These are phyloP conservation scores for Pseudocercospora fuligena DNA, from an alignment of 2,329 filamentous ascomycete genomes.

Conservation along the genomic window DNA sequence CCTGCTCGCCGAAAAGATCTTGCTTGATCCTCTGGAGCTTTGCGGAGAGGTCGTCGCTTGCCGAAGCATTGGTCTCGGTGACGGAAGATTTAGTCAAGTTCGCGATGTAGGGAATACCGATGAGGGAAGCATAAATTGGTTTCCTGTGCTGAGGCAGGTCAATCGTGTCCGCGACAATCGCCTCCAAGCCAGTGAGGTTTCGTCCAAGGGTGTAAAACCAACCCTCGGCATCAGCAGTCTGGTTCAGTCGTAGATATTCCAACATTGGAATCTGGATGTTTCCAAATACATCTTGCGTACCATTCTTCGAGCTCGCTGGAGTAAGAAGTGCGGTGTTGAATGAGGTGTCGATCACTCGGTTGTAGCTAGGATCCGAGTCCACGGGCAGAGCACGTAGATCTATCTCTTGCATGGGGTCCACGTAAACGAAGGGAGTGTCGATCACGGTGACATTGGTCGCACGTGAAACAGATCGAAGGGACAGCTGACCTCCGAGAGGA, in stretches of 20 bases:
- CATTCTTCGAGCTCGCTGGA: conserved; percentile 19
- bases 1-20: conserved; percentile 6
- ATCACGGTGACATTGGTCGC: conserved; percentile 7
- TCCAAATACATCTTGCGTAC: conserved; percentile 24
- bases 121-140: not conserved
- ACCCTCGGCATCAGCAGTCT: conserved; percentile 18
- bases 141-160: not conserved
- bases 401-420: conserved; percentile 10
- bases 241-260: conserved; percentile 14
- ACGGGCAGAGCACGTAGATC: conserved; percentile 8
- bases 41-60: not conserved
- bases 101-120: conserved; percentile 6
- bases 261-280: conserved; percentile 28
- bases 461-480: conserved; percentile 17
- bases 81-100: not conserved
- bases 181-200: not conserved
- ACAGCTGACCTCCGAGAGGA: conserved; percentile 15
- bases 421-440: conserved; percentile 16
- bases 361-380: conserved; percentile 10
- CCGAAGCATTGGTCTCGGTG: not conserved
- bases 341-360: not conserved
- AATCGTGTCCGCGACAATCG: not conserved
- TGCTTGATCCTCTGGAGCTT: conserved; percentile 4
- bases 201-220: conserved; percentile 9
- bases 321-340: conserved; percentile 14